Conservation (phyloP, 148 eudicot genomes). For the Spergularia bocconei region DNA sequence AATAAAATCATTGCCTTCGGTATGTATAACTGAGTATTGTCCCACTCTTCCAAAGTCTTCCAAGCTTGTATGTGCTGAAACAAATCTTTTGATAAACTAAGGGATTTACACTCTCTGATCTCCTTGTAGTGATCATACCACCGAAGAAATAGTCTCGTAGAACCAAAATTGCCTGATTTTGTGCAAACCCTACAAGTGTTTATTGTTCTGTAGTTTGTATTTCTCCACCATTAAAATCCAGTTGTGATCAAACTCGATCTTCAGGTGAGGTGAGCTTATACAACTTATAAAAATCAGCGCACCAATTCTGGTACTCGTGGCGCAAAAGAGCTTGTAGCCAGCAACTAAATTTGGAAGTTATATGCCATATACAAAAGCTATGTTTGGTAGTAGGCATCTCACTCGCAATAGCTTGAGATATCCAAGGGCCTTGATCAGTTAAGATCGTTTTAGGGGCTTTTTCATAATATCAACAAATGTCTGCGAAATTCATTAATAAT, state of each 20-base stretch:
- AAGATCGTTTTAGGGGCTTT: not conserved
- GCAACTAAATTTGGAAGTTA: slow-evolving; percentile 4
- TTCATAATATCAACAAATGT: not conserved
- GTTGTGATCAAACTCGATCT: not conserved
- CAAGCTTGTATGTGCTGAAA: slow-evolving; percentile 3
- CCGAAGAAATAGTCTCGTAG: slow-evolving; percentile 18
- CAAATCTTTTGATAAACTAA: slow-evolving; percentile 21
- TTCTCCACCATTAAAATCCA: not conserved
- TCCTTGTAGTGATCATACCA: slow-evolving; percentile 25
- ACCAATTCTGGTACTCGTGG: not conserved
- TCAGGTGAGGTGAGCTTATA: not conserved
- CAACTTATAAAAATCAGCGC: slow-evolving; percentile 5
- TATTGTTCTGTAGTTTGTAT: not conserved
- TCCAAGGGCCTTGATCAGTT: slow-evolving; percentile 2
- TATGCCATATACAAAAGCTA: slow-evolving; percentile 4
- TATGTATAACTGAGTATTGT: not conserved
- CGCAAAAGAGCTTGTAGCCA: slow-evolving; percentile 2
- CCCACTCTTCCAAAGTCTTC: slow-evolving; percentile 1
- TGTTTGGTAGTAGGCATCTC: slow-evolving; percentile 3
- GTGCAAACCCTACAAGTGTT: not conserved
- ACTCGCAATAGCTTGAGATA: not conserved
- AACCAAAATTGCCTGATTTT: slow-evolving; percentile 3
- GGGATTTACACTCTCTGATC: slow-evolving; percentile 25
- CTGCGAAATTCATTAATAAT: too few relatives aligned
- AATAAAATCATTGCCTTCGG: not conserved